Conservation (phyloP, 768 basidiomycete species). For the Cystobasidium tubakii region DNA sequence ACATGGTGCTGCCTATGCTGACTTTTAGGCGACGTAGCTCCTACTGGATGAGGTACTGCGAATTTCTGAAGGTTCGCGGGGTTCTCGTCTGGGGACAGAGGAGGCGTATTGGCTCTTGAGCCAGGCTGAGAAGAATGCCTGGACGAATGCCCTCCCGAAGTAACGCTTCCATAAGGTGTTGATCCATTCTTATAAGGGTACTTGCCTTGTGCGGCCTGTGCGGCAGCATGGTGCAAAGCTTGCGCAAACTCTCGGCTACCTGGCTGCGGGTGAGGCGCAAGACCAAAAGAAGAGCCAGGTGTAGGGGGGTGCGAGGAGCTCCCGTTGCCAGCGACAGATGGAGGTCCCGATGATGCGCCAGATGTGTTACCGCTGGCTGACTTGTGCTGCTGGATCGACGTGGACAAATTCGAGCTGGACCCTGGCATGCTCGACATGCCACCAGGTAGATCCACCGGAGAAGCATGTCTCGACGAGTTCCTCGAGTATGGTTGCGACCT, state of each 20-base stretch:
- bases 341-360: background rate
- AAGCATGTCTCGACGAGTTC: slow-evolving; percentile 20
- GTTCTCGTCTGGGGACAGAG: slow-evolving; percentile 7
- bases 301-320: slow-evolving; percentile 8
- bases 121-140: slow-evolving; percentile 16
- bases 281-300: background rate
- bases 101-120: slow-evolving; percentile 5
- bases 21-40: background rate
- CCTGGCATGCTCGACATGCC: background rate
- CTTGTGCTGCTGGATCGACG: background rate
- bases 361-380: background rate
- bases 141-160: background rate
- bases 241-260: slow-evolving; percentile 4
- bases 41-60: background rate
- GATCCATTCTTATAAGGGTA: background rate
- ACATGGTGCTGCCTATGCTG: slow-evolving; percentile 9
- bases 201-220: slow-evolving; percentile 5
- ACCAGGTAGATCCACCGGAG: background rate
- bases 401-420: background rate
- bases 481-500: slow-evolving; percentile 19
- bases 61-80: background rate
- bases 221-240: background rate
- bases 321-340: slow-evolving; percentile 4
- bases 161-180: background rate
- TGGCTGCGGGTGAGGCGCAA: background rate